Conservation (phyloP, 305 asterid genomes). For the Fraxinus sp. region DNA sequence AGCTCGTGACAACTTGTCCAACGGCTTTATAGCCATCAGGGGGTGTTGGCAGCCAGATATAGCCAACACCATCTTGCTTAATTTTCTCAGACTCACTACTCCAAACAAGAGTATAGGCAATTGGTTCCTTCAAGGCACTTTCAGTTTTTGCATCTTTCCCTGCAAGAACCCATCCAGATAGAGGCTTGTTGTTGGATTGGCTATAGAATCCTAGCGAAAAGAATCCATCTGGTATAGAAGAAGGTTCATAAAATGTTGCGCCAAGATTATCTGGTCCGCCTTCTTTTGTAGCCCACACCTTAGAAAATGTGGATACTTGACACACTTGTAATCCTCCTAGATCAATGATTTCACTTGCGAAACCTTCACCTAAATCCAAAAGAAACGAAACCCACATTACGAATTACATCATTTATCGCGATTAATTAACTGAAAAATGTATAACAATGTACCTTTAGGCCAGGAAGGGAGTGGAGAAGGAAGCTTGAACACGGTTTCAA, state of each 20-base stretch:
- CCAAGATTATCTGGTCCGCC: slow-evolving; percentile 80
- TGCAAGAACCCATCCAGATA: slow-evolving; percentile 65
- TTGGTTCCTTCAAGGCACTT: slow-evolving; percentile 43
- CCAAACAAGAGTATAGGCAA: slow-evolving; percentile 69
- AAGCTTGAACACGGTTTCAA: slow-evolving; percentile 51
- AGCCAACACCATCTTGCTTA: slow-evolving; percentile 53
- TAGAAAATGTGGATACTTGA: slow-evolving; percentile 45
- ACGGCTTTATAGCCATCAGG: slow-evolving; percentile 62
- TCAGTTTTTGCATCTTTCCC: slow-evolving; percentile 46
- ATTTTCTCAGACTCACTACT: slow-evolving; percentile 51
- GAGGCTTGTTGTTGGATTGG: slow-evolving; percentile 64
- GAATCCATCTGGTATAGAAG: slow-evolving; percentile 67
- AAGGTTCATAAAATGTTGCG: slow-evolving; percentile 67
- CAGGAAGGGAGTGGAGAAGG: slow-evolving; percentile 71
- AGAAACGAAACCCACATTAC: slow-evolving; percentile 1
- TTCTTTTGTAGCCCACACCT: slow-evolving; percentile 60
- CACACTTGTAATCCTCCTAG: slow-evolving; percentile 62
- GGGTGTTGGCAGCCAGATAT: slow-evolving; percentile 69
- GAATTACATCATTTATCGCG: background rate
- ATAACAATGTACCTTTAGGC: slow-evolving; percentile 59
- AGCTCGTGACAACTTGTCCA: slow-evolving; percentile 56
- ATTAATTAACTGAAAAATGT: background rate
- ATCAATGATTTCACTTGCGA: slow-evolving; percentile 66
- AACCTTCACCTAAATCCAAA: slow-evolving; percentile 47
- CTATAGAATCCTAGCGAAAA: slow-evolving; percentile 66